phyloP scores from a whole-genome alignment of 441 rosid genomes.

The Populus hybrid region DNA sequence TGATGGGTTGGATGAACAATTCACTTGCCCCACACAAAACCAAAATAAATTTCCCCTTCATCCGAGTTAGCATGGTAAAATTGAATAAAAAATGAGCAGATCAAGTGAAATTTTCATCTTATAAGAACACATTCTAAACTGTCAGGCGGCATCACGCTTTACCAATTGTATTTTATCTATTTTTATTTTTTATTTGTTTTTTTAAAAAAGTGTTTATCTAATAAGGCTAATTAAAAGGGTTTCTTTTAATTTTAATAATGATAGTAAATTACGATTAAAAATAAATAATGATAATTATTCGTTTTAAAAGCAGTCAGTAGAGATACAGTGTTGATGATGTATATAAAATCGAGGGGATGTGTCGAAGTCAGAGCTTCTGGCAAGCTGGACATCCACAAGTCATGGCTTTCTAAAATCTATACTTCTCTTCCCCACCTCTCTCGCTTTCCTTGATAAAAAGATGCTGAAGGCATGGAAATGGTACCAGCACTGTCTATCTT shows the following conservation, averaged over 20 bases:
- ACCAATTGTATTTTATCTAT: neutral
- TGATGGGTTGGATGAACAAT: too few species aligned
- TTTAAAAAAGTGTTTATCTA: neutral
- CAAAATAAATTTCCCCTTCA: too few species aligned
- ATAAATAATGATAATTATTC: neutral
- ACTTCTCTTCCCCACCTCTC: neutral
- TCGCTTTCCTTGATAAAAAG: conserved; percentile 4
- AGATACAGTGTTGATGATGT: neutral
- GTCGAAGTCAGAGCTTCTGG: neutral
- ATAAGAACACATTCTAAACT: neutral
- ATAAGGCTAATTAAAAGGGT: neutral
- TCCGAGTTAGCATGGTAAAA: too few species aligned
- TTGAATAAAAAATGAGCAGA: too few species aligned
- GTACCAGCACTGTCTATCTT: conserved; percentile 71
- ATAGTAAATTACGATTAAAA: neutral
- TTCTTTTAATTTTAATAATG: neutral
- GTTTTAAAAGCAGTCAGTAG: neutral
- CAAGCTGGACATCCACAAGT: neutral
- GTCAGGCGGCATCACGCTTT: neutral
- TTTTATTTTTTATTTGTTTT: too few species aligned
- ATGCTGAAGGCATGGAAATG: conserved; percentile 87
- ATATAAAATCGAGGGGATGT: too few species aligned
- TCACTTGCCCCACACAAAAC: too few species aligned
- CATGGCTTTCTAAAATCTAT: neutral
- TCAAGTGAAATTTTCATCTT: too few species aligned